These are phyloP conservation scores for Myotisia sp. DNA, from an alignment of 2,329 filamentous ascomycete species.

Conservation along the genomic window DNA sequence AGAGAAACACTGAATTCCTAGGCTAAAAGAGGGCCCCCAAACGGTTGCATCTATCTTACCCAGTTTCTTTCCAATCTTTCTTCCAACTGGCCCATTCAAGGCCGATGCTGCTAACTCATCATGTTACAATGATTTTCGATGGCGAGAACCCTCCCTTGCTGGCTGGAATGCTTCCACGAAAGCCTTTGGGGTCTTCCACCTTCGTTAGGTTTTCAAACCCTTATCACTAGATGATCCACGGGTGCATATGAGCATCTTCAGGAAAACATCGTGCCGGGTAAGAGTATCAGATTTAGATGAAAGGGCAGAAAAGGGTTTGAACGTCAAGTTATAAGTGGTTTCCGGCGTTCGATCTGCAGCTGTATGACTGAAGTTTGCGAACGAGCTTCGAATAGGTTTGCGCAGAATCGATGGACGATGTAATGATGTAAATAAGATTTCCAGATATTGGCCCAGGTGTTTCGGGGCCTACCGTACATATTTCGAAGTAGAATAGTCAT, in stretches of 20 bases:
- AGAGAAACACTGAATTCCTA: too few relatives aligned
- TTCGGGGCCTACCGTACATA: constrained; percentile 37
- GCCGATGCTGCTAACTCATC: constrained; percentile 45
- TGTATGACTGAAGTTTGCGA: too few relatives aligned
- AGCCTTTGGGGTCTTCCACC: constrained; percentile 60
- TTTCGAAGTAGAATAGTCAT: constrained; percentile 56
- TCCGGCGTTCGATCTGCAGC: constrained; percentile 11
- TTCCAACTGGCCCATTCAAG: constrained; percentile 47
- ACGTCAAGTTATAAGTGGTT: constrained; percentile 48
- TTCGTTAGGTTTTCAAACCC: constrained; percentile 62
- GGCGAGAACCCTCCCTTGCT: constrained; percentile 23
- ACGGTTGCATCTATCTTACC: constrained; percentile 59
- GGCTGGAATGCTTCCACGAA: constrained; percentile 58
- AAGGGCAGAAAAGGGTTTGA: constrained; percentile 55
- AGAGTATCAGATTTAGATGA: constrained; percentile 62
- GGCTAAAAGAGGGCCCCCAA: constrained; percentile 50
- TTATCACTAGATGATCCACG: constrained; percentile 62
- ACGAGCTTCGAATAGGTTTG: constrained; percentile 54
- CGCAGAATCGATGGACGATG: constrained; percentile 41
- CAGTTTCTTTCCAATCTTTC: constrained; percentile 51
- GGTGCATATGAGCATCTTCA: constrained; percentile 79
- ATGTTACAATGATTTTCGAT: constrained; percentile 37
- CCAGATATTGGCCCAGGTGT: constrained; percentile 10
- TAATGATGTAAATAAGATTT: constrained; percentile 45
- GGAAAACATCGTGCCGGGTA: constrained; percentile 57